Evolutionary conservation across 176 grass and related monocot species (phyloP), one percentile per base, ranked within the genome.

Genomic region (Paspalum notatum): DNA sequence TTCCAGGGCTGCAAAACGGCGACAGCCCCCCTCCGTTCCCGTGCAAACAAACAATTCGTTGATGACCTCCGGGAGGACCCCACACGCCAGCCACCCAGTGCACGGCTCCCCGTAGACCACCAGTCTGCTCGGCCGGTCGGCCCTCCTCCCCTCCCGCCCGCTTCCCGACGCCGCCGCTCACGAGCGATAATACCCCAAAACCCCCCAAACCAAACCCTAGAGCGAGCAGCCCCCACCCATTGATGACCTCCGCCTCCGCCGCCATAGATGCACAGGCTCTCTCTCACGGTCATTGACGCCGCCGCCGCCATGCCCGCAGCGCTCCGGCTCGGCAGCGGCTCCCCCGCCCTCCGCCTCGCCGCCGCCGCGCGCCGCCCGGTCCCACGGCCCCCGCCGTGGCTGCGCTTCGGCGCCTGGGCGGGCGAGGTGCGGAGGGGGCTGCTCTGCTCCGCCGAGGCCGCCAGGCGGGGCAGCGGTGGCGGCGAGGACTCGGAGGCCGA

Each of bases 251-350:
- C 52, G 66, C 75, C 84, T 47, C 87, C 87, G 88, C 71, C 75
- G 76, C 16, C 18, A 41, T 68, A 80, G 84, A 87, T 84, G 88
- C 82, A 85, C 82, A 89, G 71, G 73, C 75, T 91, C 51, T 65
- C 84, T 64, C 83, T 77, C 63, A 49, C 88, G 66, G 69, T 85
- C 71, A 25, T 89, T 85, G 82, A 92, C 22, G 45, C 76, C 18
- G 27, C 79, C 49, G 62, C 82, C 56, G n/a, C 88, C 27, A 88
- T 93, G 90, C 86, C 84, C n/a, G 54, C 90, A 6, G 42, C 90
- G 6, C 82, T 93, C 65, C 86, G 83, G 37, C 51, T 99, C 61
- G 76, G 60, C n/a, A n/a, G n/a, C 44, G 72, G 61, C 58, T 89
- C 84, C 20, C 82, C 68, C 17, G 27, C 62, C 45, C 70, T 66